Evolutionary conservation across 2,329 filamentous ascomycete species (phyloP).

Genomic region (Hymenoscyphus repandus): DNA sequence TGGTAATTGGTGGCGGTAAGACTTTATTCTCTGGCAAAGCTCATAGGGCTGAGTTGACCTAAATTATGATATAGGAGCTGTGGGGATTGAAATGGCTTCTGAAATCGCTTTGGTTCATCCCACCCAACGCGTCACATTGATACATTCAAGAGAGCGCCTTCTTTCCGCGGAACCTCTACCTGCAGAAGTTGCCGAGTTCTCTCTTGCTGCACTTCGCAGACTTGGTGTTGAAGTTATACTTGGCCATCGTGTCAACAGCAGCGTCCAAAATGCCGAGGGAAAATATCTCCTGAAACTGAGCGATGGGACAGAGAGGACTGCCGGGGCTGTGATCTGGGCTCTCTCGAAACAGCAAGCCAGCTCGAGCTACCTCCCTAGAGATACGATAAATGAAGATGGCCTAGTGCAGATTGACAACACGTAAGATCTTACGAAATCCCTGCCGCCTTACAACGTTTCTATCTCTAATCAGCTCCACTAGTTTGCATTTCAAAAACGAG

Average conservation of each 20-base stretch:
- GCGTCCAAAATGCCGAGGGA: conserved; percentile 41
- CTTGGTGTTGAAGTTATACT: conserved; percentile 61
- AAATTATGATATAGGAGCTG: conserved; percentile 48
- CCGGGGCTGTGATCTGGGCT: conserved; percentile 65
- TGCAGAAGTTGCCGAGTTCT: conserved; percentile 60
- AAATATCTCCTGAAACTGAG: conserved; percentile 47
- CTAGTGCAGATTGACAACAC: conserved; percentile 58
- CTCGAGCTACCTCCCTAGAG: conserved; percentile 55
- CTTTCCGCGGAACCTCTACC: conserved; percentile 70
- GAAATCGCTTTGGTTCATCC: conserved; percentile 69
- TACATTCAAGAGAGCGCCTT: conserved; percentile 66
- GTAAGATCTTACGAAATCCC: conserved; percentile 35
- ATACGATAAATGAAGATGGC: conserved; percentile 56
- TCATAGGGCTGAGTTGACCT: background rate
- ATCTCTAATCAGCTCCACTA: conserved; percentile 25
- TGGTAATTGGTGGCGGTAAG: conserved; percentile 67
- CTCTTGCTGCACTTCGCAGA: conserved; percentile 53
- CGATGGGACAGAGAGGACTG: conserved; percentile 53
- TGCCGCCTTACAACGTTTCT: background rate
- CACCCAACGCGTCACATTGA: conserved; percentile 60
- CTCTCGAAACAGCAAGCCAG: conserved; percentile 59
- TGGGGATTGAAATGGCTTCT: conserved; percentile 77
- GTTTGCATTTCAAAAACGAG: conserved; percentile 48
- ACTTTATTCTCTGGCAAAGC: background rate
- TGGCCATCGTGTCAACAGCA: conserved; percentile 49